Evolutionary conservation across 1,284 basidiomycete species (phyloP), one percentile per base, ranked within the genome.

Genomic region (Ceratobasidium sp.): DNA sequence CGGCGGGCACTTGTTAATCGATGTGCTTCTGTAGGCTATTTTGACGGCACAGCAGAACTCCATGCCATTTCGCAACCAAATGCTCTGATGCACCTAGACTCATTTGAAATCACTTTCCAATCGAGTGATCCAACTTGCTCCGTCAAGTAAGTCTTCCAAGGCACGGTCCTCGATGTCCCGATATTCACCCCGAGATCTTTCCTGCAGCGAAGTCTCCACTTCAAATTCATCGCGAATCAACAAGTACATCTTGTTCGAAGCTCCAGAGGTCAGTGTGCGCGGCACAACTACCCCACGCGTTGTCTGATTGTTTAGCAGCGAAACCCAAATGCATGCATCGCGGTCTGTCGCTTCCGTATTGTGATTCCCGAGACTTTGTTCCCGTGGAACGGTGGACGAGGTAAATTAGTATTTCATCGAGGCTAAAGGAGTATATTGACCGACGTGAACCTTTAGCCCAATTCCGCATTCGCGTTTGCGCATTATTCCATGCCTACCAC

Each of bases 51-150:
- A 7, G 59, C 59, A 21, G 59, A 62, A 19, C 59, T 62, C 21
- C 59, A 62, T 49, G 59, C 59, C 3, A 39, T 14, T 33, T 52
- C 59, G 7, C 59, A 62, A n/a, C 59, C 59, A 49, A n/a, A 5
- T 2, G 59, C 59, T 23, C 49, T 62, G 44, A 62, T 62, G 59
- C 59, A 62, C 30, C 49, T 62, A 47, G 59, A 62, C 59, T 62
- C 59, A 42, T 62, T 62, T 62, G 59, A 62, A 62, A 62, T 62
- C 59, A 47, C 59, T 4, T 62, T 62, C 59, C 59, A 62, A 47
- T 62, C 59, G 6, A 62, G 59, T 19, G 59, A 62, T 42, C 59
- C 59, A 42, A 62, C 59, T 14, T 62, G 59, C 33, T 50, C 21
- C 8, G 59, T 62, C 47, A 62, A 62, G 59, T 62, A 52, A 62